These are phyloP conservation scores for Aristolochia fimbriata DNA, from an alignment of 164 flowering plant species.

Conservation along the genomic window DNA sequence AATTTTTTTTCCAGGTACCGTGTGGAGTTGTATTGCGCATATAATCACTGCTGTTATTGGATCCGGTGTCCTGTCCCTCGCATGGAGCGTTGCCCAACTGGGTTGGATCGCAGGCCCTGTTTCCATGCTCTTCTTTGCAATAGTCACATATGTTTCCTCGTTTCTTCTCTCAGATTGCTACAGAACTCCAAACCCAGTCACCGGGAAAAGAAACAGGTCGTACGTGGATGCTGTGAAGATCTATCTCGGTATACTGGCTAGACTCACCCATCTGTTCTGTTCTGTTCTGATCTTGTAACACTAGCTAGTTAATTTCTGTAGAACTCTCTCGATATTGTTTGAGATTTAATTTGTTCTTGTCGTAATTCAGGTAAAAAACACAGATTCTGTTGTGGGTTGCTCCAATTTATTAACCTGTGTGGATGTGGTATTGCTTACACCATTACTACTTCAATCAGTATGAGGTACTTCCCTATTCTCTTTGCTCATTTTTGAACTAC, in stretches of 20 bases:
- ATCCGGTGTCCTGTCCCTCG: constrained; percentile 51
- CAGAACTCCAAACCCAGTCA: constrained; percentile 33
- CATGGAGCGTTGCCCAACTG: constrained; percentile 56
- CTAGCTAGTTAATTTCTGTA: too few species aligned
- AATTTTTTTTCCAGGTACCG: constrained; percentile 20
- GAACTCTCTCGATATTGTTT: too few species aligned
- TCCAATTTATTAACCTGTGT: constrained; percentile 50
- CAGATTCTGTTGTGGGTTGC: constrained; percentile 39
- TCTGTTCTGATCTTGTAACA: too few species aligned
- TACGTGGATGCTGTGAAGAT: constrained; percentile 53
- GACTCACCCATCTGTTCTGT: background rate
- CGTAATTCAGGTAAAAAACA: constrained; percentile 29
- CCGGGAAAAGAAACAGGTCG: constrained; percentile 51
- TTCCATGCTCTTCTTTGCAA: constrained; percentile 41
- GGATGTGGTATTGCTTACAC: constrained; percentile 70
- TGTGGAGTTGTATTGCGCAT: constrained; percentile 60
- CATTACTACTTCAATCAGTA: constrained; percentile 62
- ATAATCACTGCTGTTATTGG: constrained; percentile 64
- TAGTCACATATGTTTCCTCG: constrained; percentile 41
- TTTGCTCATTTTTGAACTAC: background rate
- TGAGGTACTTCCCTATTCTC: constrained; percentile 38
- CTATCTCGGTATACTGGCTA: constrained; percentile 38
- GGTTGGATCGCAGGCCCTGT: constrained; percentile 66
- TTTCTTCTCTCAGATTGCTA: constrained; percentile 45
- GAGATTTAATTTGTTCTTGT: too few species aligned